Percentiles rank a stretch among this genome's conserved stretches.
phyloP scores from a whole-genome alignment of 768 basidiomycete species.

The Calocybe cyanea region DNA sequence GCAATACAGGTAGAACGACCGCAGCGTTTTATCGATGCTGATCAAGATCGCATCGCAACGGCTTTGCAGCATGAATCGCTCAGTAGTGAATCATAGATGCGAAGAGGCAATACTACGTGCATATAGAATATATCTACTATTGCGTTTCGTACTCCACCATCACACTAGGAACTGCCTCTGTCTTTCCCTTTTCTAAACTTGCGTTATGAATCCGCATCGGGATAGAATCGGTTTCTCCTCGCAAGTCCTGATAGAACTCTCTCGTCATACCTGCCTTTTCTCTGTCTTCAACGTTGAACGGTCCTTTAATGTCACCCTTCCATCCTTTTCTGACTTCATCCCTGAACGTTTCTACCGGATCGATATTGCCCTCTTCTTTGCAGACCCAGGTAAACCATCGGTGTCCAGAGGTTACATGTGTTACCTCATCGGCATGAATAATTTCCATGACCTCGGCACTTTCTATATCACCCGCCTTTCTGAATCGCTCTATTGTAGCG shows the following conservation, averaged over 20 bases:
- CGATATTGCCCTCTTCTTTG: constrained; percentile 39
- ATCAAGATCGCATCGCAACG: constrained; percentile 22
- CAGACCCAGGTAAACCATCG: constrained; percentile 83
- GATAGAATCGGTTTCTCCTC: constrained; percentile 48
- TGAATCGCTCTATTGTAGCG: constrained; percentile 68
- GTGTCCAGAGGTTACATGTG: constrained; percentile 79
- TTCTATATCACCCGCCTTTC: constrained; percentile 59
- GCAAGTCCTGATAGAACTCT: constrained; percentile 70
- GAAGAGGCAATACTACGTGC: neutral
- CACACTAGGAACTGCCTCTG: constrained; percentile 15
- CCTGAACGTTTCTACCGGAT: constrained; percentile 65
- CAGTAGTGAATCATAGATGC: neutral
- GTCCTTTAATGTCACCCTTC: constrained; percentile 71
- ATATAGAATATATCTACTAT: neutral
- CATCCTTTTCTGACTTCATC: constrained; percentile 68
- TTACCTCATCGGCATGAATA: constrained; percentile 79
- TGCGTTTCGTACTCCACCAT: constrained; percentile 15
- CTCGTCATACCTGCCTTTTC: constrained; percentile 68
- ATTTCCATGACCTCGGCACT: constrained; percentile 68
- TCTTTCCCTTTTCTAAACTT: constrained; percentile 4
- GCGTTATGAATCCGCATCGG: neutral
- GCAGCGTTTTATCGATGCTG: constrained; percentile 37
- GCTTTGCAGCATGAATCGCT: constrained; percentile 6
- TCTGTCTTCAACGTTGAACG: constrained; percentile 76
- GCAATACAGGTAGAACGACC: constrained; percentile 41